These are phyloP conservation scores for Mycena rosella DNA, from an alignment of 768 basidiomycete species.

Conservation along the genomic window DNA sequence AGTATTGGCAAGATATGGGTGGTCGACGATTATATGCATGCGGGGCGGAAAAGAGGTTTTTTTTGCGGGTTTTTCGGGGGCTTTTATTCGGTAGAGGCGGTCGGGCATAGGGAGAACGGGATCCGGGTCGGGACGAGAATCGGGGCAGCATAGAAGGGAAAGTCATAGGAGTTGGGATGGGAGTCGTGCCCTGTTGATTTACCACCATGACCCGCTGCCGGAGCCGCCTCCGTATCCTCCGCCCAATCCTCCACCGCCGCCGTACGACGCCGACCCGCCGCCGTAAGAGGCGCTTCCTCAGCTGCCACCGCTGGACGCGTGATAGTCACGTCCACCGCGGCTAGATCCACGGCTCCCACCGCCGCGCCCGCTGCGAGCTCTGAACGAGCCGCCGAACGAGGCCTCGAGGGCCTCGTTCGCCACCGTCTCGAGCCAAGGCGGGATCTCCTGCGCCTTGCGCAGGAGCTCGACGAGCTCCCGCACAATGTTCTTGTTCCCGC, in stretches of 20 bases:
- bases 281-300: slow-evolving; percentile 38
- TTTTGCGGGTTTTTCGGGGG: slow-evolving; percentile 32
- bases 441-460: slow-evolving; percentile 95
- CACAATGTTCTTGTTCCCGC: slow-evolving; percentile 93
- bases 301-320: slow-evolving; percentile 57
- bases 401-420: slow-evolving; percentile 87
- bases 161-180: slow-evolving; percentile 9
- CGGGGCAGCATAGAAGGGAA: slow-evolving; percentile 13
- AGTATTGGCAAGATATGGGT: slow-evolving; percentile 32
- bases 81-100: slow-evolving; percentile 18
- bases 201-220: slow-evolving; percentile 59
- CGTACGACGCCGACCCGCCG: slow-evolving; percentile 37
- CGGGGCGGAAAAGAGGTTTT: slow-evolving; percentile 37
- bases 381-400: slow-evolving; percentile 72
- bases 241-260: slow-evolving; percentile 45
- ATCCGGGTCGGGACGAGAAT: neutral
- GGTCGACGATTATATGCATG: slow-evolving; percentile 9
- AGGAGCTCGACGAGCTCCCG: slow-evolving; percentile 93
- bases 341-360: slow-evolving; percentile 64
- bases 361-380: slow-evolving; percentile 70
- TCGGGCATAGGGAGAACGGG: neutral
- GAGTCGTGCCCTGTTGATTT: slow-evolving; percentile 37
- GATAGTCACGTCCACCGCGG: slow-evolving; percentile 55
- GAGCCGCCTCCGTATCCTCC: slow-evolving; percentile 49
- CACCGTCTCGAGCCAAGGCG: slow-evolving; percentile 90